phyloP scores from a whole-genome alignment of 805 yeast species.

The Kodamaea nitidulidarum region DNA sequence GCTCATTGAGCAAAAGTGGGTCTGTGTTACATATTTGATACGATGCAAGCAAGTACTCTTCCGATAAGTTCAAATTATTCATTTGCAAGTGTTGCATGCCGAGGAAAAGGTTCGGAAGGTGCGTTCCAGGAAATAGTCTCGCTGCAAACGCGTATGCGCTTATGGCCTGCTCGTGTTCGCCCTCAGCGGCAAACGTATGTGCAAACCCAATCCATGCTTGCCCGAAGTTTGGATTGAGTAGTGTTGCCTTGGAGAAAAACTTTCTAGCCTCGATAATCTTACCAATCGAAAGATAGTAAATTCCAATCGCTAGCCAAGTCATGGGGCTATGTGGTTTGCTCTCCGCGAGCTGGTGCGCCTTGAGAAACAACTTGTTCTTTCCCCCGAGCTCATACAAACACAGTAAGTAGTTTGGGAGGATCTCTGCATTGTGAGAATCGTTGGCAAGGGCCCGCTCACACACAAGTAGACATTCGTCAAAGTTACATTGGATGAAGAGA shows the following conservation, averaged over 20 bases:
- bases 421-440: constrained; percentile 69
- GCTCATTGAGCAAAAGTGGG: constrained; percentile 83
- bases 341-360: constrained; percentile 84
- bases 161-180: constrained; percentile 98
- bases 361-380: constrained; percentile 69
- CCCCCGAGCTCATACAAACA: constrained; percentile 83
- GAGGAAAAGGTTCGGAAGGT: constrained; percentile 79
- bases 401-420: constrained; percentile 75
- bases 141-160: constrained; percentile 97
- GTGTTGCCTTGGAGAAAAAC: constrained; percentile 83
- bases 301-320: constrained; percentile 91
- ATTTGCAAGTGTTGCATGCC: constrained; percentile 96
- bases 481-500: constrained; percentile 70
- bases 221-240: constrained; percentile 83
- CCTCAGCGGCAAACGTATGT: constrained; percentile 94
- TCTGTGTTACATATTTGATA: constrained; percentile 77
- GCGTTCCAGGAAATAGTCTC: constrained; percentile 84
- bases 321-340: constrained; percentile 74
- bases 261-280: constrained; percentile 80
- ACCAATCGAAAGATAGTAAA: constrained; percentile 73
- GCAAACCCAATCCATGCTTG: constrained; percentile 99
- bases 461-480: constrained; percentile 65
- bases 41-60: constrained; percentile 76
- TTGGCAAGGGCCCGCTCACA: constrained; percentile 58
- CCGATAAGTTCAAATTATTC: constrained; percentile 77